Evolutionary conservation across 2,329 filamentous ascomycete species (phyloP).

Genomic region (Cephalotrichum gorgonifer): DNA sequence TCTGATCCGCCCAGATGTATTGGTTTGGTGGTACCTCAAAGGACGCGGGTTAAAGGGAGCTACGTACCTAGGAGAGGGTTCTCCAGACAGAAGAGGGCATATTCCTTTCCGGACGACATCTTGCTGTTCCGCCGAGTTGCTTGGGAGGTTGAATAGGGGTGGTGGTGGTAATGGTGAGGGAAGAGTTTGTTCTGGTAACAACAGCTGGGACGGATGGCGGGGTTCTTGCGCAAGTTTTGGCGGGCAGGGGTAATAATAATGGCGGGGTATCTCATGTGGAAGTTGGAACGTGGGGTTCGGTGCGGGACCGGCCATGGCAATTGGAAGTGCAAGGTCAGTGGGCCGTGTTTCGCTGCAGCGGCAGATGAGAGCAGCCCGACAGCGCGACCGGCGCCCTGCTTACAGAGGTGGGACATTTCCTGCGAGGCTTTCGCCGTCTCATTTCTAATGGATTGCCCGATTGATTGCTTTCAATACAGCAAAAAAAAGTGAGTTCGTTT

Average conservation of each 20-base stretch:
- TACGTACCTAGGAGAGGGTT: conserved; percentile 85
- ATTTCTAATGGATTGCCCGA: not conserved
- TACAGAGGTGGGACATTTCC: conserved; percentile 2
- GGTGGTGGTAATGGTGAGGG: not conserved
- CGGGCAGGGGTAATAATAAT: not conserved
- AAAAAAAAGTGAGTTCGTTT: no score
- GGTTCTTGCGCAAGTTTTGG: not conserved
- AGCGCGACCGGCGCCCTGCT: not conserved
- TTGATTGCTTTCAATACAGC: no score
- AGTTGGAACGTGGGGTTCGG: not conserved
- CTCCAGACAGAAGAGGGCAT: conserved; percentile 85
- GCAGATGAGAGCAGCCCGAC: not conserved
- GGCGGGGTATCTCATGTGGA: not conserved
- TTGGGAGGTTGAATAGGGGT: not conserved
- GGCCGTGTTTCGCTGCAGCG: not conserved
- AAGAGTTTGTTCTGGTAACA: not conserved
- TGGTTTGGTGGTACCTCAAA: not conserved
- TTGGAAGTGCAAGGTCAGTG: not conserved
- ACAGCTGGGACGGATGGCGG: not conserved
- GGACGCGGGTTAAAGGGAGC: not conserved
- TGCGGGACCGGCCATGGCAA: not conserved
- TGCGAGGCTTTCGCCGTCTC: not conserved
- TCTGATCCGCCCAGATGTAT: no score
- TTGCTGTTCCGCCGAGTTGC: conserved; percentile 14
- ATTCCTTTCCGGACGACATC: conserved; percentile 72